Evolutionary conservation across 176 grass and related monocot genomes (phyloP), one percentile per base, ranked within the genome.

Genomic region (Zoysia pacifica): DNA sequence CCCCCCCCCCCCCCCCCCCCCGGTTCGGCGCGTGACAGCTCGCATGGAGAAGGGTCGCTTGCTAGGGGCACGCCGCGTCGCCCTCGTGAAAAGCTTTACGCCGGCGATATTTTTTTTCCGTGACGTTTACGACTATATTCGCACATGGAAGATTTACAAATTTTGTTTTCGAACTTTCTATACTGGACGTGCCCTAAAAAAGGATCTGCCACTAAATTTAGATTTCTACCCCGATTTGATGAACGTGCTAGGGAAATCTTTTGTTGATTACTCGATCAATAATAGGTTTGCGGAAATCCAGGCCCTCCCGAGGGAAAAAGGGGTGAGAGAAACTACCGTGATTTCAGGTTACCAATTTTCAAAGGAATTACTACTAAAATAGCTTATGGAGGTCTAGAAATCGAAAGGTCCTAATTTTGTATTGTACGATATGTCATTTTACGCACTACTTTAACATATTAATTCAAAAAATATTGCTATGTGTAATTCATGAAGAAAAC

Each of bases 11-110:
- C n/a, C 28, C 28, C 28, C 28, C 28, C 28, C 28, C 0, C 28
- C 28, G 0, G 28, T 20, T 48, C 47, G 10, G 47, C 75, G 11
- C 50, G 63, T 64, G 48, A 70, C 73, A 77, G 67, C 82, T 84
- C 69, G 78, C 72, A 65, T 10, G 76, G 47, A 10, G 5, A 43
- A 42, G 1, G 51, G 73, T 69, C 15, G 60, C 51, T 72, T 47
- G 87, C 87, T 82, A 86, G 1, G 73, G 78, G 45, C 79, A 86
- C 87, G 11, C 73, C 0, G 19, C 2, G 18, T 83, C 72, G 77
- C 7, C 45, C 81, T 74, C 76, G 47, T 69, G 81, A 44, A 39
- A 67, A 15, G 75, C 52, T 1, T 78, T 58, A 38, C 12, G 6
- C 20, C 7, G 5, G 38, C 41, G 52, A 11, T 9, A 5, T 10